Evolutionary conservation across 768 basidiomycete species (phyloP).

Genomic region (Tubosaeta sp.): DNA sequence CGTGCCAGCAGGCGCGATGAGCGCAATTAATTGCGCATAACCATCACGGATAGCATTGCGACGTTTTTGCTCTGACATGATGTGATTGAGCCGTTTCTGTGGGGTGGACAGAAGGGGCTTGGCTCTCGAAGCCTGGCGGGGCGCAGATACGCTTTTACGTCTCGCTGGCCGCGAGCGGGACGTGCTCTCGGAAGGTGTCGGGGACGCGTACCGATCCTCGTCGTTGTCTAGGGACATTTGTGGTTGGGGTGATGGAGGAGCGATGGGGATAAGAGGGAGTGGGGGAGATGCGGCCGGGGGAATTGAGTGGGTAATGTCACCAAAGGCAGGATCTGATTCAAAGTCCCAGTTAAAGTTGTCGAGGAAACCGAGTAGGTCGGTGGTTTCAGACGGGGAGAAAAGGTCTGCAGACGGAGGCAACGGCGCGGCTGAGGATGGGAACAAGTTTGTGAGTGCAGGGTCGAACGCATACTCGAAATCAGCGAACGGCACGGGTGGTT

Average conservation of each 20-base stretch:
- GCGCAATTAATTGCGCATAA: conserved; percentile 77
- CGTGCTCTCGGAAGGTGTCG: conserved; percentile 11
- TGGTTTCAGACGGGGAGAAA: conserved; percentile 74
- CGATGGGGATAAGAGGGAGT: neutral
- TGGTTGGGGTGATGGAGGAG: conserved; percentile 6
- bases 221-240: conserved; percentile 6
- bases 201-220: conserved; percentile 1
- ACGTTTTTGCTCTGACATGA: conserved; percentile 92
- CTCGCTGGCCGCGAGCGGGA: conserved; percentile 12
- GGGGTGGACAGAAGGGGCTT: conserved; percentile 76
- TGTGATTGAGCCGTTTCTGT: conserved; percentile 88
- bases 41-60: conserved; percentile 89
- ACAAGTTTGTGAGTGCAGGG: conserved; percentile 52
- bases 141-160: conserved; percentile 23
- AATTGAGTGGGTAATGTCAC: conserved; percentile 6
- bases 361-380: conserved; percentile 75
- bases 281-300: conserved; percentile 1
- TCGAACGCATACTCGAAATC: conserved; percentile 76
- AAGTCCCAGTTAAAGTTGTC: conserved; percentile 76
- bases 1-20: conserved; percentile 77
- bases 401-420: conserved; percentile 72
- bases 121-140: conserved; percentile 33
- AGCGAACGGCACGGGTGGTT: conserved; percentile 54
- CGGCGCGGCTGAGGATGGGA: conserved; percentile 54
- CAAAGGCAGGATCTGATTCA: conserved; percentile 35